phyloP scores from a whole-genome alignment of 192 early-diverging fungal species.

The Spizellomyces punctatus region DNA sequence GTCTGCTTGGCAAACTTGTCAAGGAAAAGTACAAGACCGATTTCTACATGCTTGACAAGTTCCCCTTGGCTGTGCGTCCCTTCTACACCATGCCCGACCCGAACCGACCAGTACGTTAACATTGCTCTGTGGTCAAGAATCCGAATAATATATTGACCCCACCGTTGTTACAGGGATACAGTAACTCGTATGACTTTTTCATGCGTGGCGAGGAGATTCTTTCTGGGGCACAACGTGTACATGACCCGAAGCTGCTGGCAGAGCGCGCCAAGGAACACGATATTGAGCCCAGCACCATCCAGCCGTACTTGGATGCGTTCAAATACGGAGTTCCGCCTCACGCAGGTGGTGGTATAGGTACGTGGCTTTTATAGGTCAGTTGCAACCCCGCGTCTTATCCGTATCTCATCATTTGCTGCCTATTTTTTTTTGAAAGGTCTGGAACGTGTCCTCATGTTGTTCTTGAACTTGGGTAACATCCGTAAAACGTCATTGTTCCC shows the following conservation, averaged over 20 bases:
- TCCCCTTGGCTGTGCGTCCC: conserved; percentile 92
- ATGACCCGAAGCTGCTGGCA: conserved; percentile 80
- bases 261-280: conserved; percentile 73
- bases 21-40: conserved; percentile 94
- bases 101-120: conserved; percentile 52
- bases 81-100: conserved; percentile 99
- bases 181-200: conserved; percentile 99
- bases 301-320: conserved; percentile 93
- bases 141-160: conserved; percentile 9
- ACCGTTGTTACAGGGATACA: conserved; percentile 68
- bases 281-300: conserved; percentile 79
- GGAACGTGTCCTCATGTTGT: conserved; percentile 97
- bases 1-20: conserved; percentile 82
- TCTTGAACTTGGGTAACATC: conserved; percentile 93
- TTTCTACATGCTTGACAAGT: conserved; percentile 99
- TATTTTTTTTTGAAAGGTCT: conserved; percentile 52
- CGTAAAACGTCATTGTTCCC: conserved; percentile 92
- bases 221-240: conserved; percentile 98
- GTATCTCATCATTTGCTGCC: not conserved
- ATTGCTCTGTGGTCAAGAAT: not conserved
- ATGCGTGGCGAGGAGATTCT: conserved; percentile 99
- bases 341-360: conserved; percentile 94
- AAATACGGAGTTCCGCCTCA: conserved; percentile 96
- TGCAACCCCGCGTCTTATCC: not conserved
- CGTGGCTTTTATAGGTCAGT: conserved; percentile 10